Evolutionary conservation across 2,329 filamentous ascomycete genomes (phyloP).

Genomic region (Escovopsis weberi): DNA sequence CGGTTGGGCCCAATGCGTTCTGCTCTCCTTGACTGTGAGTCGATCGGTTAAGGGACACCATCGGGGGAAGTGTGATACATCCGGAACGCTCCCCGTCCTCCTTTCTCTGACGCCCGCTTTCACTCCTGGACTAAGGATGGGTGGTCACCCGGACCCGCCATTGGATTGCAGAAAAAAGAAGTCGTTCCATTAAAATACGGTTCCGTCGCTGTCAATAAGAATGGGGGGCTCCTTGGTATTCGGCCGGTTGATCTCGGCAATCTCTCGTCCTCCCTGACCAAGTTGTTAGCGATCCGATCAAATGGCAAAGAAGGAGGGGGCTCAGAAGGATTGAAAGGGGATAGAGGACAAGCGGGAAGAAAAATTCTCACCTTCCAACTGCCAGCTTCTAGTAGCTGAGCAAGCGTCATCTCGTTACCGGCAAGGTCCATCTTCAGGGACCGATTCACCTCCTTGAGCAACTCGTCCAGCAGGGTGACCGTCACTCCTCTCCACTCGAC

Average conservation of each 20-base stretch:
- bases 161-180: background rate
- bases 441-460: constrained; percentile 43
- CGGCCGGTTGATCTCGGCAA: constrained; percentile 86
- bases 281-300: background rate
- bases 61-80: too few species aligned
- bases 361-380: constrained; percentile 98
- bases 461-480: constrained; percentile 41
- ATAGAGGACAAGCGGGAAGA: too few species aligned
- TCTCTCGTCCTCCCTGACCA: constrained; percentile 69
- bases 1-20: too few species aligned
- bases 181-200: constrained; percentile 57
- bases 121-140: too few species aligned
- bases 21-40: too few species aligned
- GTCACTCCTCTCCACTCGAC: constrained; percentile 54
- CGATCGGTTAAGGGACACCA: too few species aligned
- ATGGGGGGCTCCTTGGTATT: constrained; percentile 96
- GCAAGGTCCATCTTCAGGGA: constrained; percentile 47
- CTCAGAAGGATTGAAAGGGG: too few species aligned
- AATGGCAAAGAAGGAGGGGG: background rate
- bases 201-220: constrained; percentile 90
- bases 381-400: constrained; percentile 87
- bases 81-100: background rate
- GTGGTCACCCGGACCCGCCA: too few species aligned
- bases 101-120: too few species aligned
- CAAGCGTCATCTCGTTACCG: constrained; percentile 59